Percentiles rank a stretch among this genome's conserved stretches.
Conservation (phyloP, 169 alveolate genomes). For the Plasmodium sp. region DNA sequence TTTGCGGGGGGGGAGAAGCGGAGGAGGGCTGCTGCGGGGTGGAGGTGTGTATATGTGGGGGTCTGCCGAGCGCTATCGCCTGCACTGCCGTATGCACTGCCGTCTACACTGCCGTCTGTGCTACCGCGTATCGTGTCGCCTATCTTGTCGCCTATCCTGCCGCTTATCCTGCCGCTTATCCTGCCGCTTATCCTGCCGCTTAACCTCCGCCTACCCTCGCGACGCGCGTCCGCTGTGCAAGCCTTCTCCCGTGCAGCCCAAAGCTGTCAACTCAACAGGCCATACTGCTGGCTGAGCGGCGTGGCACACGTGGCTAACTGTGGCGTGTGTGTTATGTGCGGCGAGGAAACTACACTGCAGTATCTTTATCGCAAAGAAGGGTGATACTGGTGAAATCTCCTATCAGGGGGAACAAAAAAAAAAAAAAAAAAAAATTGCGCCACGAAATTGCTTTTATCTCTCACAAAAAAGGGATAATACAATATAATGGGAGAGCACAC, state of each 20-base stretch:
- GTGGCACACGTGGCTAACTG: background rate
- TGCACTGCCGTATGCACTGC: background rate
- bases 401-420: background rate
- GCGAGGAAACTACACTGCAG: background rate
- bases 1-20: constrained; percentile 5
- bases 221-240: background rate
- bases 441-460: background rate
- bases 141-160: background rate
- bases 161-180: background rate
- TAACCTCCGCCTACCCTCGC: background rate
- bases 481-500: background rate
- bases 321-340: background rate
- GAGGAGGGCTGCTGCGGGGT: background rate
- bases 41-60: background rate
- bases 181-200: background rate
- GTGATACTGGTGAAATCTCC: background rate
- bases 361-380: background rate
- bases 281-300: background rate
- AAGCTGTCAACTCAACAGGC: background rate
- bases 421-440: background rate
- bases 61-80: background rate
- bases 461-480: background rate
- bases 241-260: background rate
- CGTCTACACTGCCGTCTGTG: too few species aligned
- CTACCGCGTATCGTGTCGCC: background rate